Conservation (phyloP, 495 filamentous ascomycete genomes). For the Haplographium delicatum region DNA sequence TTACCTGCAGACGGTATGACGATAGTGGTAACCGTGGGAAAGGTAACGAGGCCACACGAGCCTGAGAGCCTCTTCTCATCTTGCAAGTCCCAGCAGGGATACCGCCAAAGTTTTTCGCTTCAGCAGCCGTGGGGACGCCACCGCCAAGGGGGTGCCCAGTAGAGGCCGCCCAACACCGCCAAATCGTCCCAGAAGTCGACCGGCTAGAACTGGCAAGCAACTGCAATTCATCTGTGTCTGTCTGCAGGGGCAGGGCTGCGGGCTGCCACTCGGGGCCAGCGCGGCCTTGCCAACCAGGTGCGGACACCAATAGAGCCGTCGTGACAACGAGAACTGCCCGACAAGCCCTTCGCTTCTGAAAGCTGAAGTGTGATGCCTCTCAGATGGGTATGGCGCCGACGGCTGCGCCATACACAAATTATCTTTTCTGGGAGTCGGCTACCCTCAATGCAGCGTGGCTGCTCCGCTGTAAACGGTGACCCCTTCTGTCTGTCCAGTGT, state of each 20-base stretch:
- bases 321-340: not conserved
- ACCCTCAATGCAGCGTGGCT: too few species aligned
- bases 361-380: conserved; percentile 7
- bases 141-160: too few species aligned
- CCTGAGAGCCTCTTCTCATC: conserved; percentile 18
- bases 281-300: not conserved
- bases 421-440: too few species aligned
- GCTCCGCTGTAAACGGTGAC: not conserved
- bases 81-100: not conserved
- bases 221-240: too few species aligned
- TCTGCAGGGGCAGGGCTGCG: too few species aligned
- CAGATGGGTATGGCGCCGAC: not conserved
- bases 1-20: conserved; percentile 8
- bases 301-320: not conserved
- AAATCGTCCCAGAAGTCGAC: conserved; percentile 1
- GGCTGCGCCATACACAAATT: conserved; percentile 17
- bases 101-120: conserved; percentile 12
- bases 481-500: not conserved
- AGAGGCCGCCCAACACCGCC: not conserved
- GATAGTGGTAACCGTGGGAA: conserved; percentile 2
- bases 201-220: too few species aligned
- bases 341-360: conserved; percentile 9
- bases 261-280: not conserved
- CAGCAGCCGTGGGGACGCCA: conserved; percentile 17
- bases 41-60: not conserved